Conservation (phyloP, 331 rosid species). For the Cydonia oblonga region DNA sequence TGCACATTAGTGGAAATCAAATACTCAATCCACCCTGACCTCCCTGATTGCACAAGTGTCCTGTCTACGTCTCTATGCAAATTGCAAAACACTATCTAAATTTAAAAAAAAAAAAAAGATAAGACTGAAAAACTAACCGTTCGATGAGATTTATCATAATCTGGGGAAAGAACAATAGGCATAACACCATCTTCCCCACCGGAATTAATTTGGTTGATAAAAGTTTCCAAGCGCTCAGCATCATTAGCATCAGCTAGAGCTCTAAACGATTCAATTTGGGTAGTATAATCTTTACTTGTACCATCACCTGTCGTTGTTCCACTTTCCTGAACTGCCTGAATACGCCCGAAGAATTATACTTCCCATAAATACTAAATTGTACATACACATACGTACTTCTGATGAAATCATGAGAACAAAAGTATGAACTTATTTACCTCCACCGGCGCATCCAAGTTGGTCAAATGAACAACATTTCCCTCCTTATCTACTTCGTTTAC, state of each 20-base stretch:
- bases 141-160: slow-evolving; percentile 66
- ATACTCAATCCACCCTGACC: not conserved
- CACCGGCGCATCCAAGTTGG: slow-evolving; percentile 50
- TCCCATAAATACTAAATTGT: not conserved
- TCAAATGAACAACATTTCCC: slow-evolving; percentile 59
- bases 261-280: slow-evolving; percentile 61
- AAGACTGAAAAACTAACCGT: slow-evolving; percentile 46
- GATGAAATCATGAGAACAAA: not conserved
- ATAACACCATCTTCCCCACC: slow-evolving; percentile 36
- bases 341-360: not conserved
- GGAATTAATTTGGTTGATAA: slow-evolving; percentile 44
- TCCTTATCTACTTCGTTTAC: slow-evolving; percentile 79
- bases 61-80: not conserved
- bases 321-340: slow-evolving; percentile 42
- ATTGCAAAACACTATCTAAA: not conserved
- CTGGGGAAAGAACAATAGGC: slow-evolving; percentile 63
- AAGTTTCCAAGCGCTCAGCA: slow-evolving; percentile 43
- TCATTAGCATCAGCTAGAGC: slow-evolving; percentile 59
- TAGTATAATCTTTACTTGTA: slow-evolving; percentile 37
- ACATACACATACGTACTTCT: not conserved
- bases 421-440: slow-evolving; percentile 30
- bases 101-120: not conserved
- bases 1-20: not conserved
- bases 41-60: not conserved
- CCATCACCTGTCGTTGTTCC: slow-evolving; percentile 16